phyloP scores from a whole-genome alignment of 352 stramenopile genomes.

The Phytophthora sp. region DNA sequence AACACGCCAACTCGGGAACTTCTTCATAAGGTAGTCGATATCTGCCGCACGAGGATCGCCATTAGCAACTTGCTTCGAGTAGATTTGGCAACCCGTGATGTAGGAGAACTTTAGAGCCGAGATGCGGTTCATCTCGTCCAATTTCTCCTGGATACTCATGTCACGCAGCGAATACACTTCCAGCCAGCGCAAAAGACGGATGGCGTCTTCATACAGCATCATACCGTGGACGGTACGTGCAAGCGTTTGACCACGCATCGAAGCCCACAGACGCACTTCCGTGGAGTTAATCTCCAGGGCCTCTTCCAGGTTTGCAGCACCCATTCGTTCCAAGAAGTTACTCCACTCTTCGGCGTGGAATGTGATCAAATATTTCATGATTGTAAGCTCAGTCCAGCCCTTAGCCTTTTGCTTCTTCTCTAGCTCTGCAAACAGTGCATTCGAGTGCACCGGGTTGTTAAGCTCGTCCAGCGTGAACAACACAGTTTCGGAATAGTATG shows the following conservation, averaged over 20 bases:
- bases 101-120: constrained; percentile 90
- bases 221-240: constrained; percentile 89
- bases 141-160: constrained; percentile 71
- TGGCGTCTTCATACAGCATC: constrained; percentile 91
- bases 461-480: constrained; percentile 88
- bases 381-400: constrained; percentile 77
- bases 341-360: constrained; percentile 90
- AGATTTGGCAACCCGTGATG: constrained; percentile 90
- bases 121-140: constrained; percentile 86
- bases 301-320: constrained; percentile 70
- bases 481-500: constrained; percentile 89
- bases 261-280: constrained; percentile 86
- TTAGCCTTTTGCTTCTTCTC: constrained; percentile 81
- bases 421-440: constrained; percentile 78
- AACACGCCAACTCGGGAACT: constrained; percentile 89
- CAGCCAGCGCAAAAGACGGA: constrained; percentile 85
- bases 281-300: constrained; percentile 66
- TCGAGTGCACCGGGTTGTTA: constrained; percentile 82
- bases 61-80: constrained; percentile 79
- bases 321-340: constrained; percentile 88
- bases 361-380: constrained; percentile 90
- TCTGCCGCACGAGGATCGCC: constrained; percentile 85
- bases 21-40: constrained; percentile 90
- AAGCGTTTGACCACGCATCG: constrained; percentile 84
- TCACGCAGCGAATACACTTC: constrained; percentile 72